A percentile compares a stretch with the other conserved stretches of the same genome.
Evolutionary conservation across 768 basidiomycete genomes (phyloP).

Genomic region (Mycena pura): DNA sequence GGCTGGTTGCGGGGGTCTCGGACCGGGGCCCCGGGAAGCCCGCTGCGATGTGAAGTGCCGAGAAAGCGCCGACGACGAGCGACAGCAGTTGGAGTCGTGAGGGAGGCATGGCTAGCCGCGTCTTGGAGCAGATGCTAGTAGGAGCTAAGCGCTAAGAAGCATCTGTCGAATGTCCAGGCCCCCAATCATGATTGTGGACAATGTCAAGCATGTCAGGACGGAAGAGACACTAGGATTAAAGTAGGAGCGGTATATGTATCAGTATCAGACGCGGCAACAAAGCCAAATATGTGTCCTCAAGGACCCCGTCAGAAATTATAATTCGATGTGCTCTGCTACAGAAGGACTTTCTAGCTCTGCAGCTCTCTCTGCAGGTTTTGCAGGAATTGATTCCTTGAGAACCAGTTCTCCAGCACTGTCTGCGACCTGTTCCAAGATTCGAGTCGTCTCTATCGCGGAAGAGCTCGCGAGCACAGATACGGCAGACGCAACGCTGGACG

Average conservation of each 20-base stretch:
- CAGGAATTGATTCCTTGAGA: not conserved
- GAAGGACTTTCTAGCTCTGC: not conserved
- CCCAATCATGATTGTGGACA: not conserved
- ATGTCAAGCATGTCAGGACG: not conserved
- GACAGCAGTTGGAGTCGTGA: conserved; percentile 1
- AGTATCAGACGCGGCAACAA: not conserved
- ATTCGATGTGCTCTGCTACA: conserved; percentile 10
- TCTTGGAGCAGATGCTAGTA: not conserved
- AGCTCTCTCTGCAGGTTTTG: not conserved
- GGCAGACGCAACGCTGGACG: conserved; percentile 7
- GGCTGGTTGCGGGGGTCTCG: not conserved
- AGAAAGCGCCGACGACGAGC: not conserved
- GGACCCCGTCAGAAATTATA: too few relatives aligned
- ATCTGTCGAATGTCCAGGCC: too few relatives aligned
- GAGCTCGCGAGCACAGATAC: conserved; percentile 8
- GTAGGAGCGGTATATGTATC: not conserved
- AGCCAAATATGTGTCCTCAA: too few relatives aligned
- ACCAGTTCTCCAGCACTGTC: not conserved
- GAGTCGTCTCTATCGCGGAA: not conserved
- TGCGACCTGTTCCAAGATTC: not conserved
- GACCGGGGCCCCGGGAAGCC: not conserved
- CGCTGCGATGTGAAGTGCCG: not conserved
- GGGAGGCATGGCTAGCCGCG: not conserved
- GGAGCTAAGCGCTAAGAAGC: too few relatives aligned
- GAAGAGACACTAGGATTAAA: not conserved